phyloP scores from a whole-genome alignment of 2,329 filamentous ascomycete genomes.

The Verticillium zaregamsianum region DNA sequence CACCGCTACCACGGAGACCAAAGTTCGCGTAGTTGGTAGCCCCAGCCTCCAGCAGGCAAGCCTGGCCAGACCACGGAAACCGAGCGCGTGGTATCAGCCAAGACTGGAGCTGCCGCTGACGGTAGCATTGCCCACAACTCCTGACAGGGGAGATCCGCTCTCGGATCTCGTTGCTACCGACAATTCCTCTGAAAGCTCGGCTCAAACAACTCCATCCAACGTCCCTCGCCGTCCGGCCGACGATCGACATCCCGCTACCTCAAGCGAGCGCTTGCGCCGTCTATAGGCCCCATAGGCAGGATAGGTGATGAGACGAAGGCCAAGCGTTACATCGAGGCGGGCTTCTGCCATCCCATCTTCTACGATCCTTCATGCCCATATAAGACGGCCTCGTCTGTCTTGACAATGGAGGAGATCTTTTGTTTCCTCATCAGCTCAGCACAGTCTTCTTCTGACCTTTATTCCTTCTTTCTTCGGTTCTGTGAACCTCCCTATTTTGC shows the following conservation, averaged over 20 bases:
- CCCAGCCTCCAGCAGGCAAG: not conserved
- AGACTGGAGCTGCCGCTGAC: not conserved
- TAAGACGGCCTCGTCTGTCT: not conserved
- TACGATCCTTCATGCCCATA: not conserved
- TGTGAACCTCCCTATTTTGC: slow-evolving; percentile 12
- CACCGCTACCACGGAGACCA: too few species aligned
- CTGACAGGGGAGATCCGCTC: not conserved
- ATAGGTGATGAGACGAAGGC: not conserved
- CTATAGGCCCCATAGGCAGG: not conserved
- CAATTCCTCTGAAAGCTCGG: not conserved
- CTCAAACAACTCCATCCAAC: not conserved
- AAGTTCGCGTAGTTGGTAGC: too few species aligned
- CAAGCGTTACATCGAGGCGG: not conserved
- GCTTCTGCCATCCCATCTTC: not conserved
- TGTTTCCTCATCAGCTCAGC: slow-evolving; percentile 4
- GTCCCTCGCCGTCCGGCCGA: not conserved
- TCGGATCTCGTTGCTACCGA: not conserved
- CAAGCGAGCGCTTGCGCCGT: not conserved
- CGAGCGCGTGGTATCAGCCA: not conserved
- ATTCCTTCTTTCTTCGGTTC: slow-evolving; percentile 15
- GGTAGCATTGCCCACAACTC: not conserved
- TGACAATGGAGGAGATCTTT: not conserved
- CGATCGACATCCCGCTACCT: not conserved
- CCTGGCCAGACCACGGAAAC: not conserved
- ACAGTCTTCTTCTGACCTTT: slow-evolving; percentile 6